phyloP scores from a whole-genome alignment of 2,329 filamentous ascomycete species.

The Sporothrix pallida region DNA sequence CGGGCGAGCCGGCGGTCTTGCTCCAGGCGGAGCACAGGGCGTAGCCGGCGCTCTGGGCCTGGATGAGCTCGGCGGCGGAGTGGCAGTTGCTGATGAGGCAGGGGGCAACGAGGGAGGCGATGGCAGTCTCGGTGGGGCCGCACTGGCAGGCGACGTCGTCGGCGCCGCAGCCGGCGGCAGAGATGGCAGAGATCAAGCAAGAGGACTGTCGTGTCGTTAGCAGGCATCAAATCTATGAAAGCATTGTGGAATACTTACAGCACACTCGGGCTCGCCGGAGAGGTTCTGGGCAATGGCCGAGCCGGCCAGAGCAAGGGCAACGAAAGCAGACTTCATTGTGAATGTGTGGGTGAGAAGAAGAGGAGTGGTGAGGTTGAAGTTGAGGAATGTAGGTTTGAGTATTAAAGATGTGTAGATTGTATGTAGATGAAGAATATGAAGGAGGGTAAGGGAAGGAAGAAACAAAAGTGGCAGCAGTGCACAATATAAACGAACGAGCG shows the following conservation, averaged over 20 bases:
- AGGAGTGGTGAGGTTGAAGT: not conserved
- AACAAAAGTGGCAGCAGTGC: not conserved
- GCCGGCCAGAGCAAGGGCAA: constrained; percentile 40
- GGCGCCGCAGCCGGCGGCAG: constrained; percentile 53
- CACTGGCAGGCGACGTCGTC: constrained; percentile 60
- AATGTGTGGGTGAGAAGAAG: not conserved
- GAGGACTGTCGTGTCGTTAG: constrained; percentile 44
- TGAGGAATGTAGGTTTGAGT: not conserved
- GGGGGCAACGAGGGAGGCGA: constrained; percentile 42
- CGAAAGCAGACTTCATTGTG: constrained; percentile 39
- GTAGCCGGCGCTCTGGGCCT: constrained; percentile 44
- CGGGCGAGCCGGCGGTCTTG: constrained; percentile 36
- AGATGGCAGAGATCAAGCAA: constrained; percentile 56
- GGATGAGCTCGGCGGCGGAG: constrained; percentile 39
- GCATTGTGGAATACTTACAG: constrained; percentile 42
- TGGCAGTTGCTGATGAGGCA: constrained; percentile 47
- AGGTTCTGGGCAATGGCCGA: constrained; percentile 46
- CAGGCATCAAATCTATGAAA: not conserved
- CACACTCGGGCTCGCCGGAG: constrained; percentile 46
- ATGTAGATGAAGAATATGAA: not conserved
- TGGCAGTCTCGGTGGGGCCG: constrained; percentile 46
- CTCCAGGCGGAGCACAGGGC: constrained; percentile 44
- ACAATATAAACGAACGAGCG: constrained; percentile 21
- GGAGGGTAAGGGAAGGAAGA: constrained; percentile 8
- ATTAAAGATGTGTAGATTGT: not conserved